Evolutionary conservation across 768 basidiomycete species (phyloP).

Genomic region (Hypholoma sublateritium): DNA sequence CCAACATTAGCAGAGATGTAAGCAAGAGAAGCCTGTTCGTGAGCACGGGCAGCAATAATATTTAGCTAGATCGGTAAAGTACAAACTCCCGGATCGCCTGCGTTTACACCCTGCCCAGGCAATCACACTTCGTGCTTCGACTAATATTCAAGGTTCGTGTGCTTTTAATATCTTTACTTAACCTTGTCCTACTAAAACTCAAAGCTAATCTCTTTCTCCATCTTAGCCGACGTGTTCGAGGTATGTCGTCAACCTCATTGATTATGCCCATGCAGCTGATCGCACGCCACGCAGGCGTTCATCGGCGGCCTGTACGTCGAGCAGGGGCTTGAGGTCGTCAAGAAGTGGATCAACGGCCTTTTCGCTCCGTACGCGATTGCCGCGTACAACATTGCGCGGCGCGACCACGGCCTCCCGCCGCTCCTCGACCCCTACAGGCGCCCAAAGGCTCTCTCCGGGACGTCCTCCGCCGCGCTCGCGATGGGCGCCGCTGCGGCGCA

Average conservation of each 20-base stretch:
- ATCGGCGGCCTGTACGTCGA: constrained; percentile 78
- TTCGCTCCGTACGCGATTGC: constrained; percentile 61
- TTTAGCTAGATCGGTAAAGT: constrained; percentile 53
- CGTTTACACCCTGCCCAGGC: constrained; percentile 72
- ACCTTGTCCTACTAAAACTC: not conserved
- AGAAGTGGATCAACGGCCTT: constrained; percentile 59
- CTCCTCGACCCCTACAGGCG: constrained; percentile 26
- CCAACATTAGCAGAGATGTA: constrained; percentile 71
- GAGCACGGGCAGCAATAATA: not conserved
- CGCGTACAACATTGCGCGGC: constrained; percentile 64
- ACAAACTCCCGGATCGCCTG: constrained; percentile 61
- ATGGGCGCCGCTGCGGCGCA: constrained; percentile 15
- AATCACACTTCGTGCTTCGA: constrained; percentile 66
- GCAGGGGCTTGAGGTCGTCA: constrained; percentile 57
- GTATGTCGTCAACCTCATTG: constrained; percentile 34
- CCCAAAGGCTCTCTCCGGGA: constrained; percentile 1
- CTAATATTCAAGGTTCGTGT: constrained; percentile 66
- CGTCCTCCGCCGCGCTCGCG: constrained; percentile 13
- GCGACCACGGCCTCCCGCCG: constrained; percentile 65
- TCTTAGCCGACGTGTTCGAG: constrained; percentile 77
- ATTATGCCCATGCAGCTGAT: constrained; percentile 1
- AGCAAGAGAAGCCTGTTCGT: not conserved
- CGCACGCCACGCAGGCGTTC: constrained; percentile 52
- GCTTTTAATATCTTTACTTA: not conserved
- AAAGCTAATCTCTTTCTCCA: not conserved